Evolutionary conservation across 2,329 filamentous ascomycete genomes (phyloP), one percentile per base, ranked within the genome.

Genomic region (Boeremia exigua): DNA sequence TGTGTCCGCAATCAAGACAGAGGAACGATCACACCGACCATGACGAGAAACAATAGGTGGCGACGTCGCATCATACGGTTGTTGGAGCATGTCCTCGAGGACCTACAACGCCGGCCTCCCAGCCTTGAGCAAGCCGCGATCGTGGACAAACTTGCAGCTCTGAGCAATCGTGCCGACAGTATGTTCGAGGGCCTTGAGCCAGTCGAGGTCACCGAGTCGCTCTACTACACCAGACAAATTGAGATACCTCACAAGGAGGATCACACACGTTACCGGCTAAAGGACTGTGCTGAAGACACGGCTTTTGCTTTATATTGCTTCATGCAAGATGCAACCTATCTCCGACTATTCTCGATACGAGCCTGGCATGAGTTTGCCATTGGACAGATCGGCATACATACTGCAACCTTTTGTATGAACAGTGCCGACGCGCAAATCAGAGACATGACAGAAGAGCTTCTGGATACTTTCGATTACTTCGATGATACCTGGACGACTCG

Each of bases 371-470:
- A 71, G 9, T 76, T 73, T 46, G 59, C 58, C 42, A 56, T 66
- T 14, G 60, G 62, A 23, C 60, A 63, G 15, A 69, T 73, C 15
- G 65, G 73, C 27, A 59, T 76, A 6, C 68, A 70, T 59, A 70
- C 70, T 11, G 70, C 73, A 6, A 66, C 72, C 25, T 30, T 72
- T 17, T 67, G 70, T 39, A 75, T 70, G 25, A 73, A 75, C 48
- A 62, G 56, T 54, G 68, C 63, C n/a, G 59, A 71, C 30, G 55
- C n/a, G 4, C 38, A 17, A 4, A 40, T 58, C 8, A 33, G 36
- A 15, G 9, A 6, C 15, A 29, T 55, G 15, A 29, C 32, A 14
- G 23, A 14, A 25, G 19, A 40, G 7, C 15, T 51, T 6, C 32
- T 6, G 1, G 15, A 9, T 7, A 37, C 12, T 2, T 42, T 42